Evolutionary conservation across 352 stramenopile genomes (phyloP), one percentile per base, ranked within the genome.

Genomic region (Globisporangium alternatum): DNA sequence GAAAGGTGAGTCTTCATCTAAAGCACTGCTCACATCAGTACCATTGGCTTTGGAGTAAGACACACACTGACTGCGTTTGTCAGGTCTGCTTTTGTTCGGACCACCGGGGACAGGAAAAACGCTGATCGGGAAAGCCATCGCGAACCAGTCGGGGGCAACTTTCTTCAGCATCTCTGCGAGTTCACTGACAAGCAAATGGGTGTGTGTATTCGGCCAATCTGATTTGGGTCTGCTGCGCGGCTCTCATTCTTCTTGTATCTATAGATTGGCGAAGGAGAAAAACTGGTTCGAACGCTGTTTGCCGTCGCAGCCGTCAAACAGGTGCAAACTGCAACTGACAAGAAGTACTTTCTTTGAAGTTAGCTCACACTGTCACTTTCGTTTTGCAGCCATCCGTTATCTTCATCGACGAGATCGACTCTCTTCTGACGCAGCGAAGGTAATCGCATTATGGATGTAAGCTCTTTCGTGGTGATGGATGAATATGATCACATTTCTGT

Each of bases 341-440:
- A 47, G 10, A 41, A 12, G 35, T 17, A 4, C 35, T 51, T 22
- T 55, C 7, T 48, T 12, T 22, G 3, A 54, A 1, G 9, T 65
- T 25, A 25, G 17, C 31, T 58, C n/a, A n/a, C 52, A 43, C 19
- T 17, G 12, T 25, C 33, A 35, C 48, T 54, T 5, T 4, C 12
- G 37, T 17, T n/a, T 55, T 65, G 21, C 61, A 98, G 82, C 97
- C 97, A 9, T 94, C 94, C 0, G 96, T 99, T 2, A 97, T 99
- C 52, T 99, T 99, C 69, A 99, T 99, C 54, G 97, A 99, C 72
- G 97, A 99, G 79, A 98, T 99, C 65, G 98, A 99, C 78, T 99
- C 96, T 2, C 78, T 99, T 21, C 80, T 99, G 33, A 98, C 91
- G 1, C 89, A 99, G 76, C 77, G 98, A 68, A 98, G 91, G 76